Percentiles rank a stretch among this genome's conserved stretches.
Evolutionary conservation across 257 asterid genomes (phyloP).

Genomic region (Scutellaria baicalensis): DNA sequence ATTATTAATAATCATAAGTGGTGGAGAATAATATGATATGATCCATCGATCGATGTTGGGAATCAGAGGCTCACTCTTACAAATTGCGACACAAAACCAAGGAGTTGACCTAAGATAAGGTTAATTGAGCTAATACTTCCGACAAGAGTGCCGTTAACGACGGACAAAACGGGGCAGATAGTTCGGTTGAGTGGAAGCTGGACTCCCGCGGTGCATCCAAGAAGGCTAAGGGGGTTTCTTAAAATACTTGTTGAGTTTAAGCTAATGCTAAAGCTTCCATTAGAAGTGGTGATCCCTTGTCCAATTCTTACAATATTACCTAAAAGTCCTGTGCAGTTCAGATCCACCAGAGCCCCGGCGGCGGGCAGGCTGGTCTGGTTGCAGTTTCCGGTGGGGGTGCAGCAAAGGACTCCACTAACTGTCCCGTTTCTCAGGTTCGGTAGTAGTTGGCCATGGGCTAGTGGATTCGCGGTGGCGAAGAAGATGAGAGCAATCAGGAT

Average conservation of each 20-base stretch:
- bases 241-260: background rate
- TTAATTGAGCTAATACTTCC: background rate
- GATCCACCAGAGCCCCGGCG: background rate
- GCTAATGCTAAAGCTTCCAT: background rate
- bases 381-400: conserved; percentile 3
- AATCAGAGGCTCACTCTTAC: background rate
- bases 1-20: background rate
- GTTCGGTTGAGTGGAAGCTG: background rate
- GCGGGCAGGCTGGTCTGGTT: background rate
- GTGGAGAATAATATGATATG: background rate
- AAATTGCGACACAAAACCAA: background rate
- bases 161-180: background rate
- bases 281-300: no score
- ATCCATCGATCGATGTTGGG: no score
- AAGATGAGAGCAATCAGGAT: background rate
- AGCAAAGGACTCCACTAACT: background rate
- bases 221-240: no score
- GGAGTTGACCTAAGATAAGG: background rate
- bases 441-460: background rate
- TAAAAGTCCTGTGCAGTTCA: background rate
- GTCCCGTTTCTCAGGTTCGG: background rate
- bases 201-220: background rate
- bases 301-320: background rate
- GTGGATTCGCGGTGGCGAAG: background rate
- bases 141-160: background rate